These are phyloP conservation scores for Phytophthora brassicae DNA, from an alignment of 352 stramenopile species.

Conservation along the genomic window DNA sequence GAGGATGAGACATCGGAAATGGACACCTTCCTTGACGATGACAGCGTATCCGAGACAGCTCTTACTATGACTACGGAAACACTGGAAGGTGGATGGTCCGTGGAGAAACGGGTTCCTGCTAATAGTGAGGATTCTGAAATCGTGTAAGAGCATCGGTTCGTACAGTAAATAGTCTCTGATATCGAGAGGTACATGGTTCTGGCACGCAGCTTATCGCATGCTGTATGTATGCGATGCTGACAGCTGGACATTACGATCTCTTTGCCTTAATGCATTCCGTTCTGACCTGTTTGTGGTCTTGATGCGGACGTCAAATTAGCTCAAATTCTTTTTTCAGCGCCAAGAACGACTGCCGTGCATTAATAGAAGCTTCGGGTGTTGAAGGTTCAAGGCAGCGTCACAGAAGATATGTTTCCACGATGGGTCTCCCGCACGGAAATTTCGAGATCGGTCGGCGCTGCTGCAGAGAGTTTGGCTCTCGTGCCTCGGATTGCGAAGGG, in stretches of 20 bases:
- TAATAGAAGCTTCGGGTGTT: too few species aligned
- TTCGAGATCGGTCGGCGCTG: neutral
- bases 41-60: constrained; percentile 33
- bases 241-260: neutral
- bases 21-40: constrained; percentile 70
- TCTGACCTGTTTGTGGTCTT: neutral
- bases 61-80: constrained; percentile 66
- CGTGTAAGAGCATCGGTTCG: constrained; percentile 42
- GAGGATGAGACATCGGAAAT: constrained; percentile 77
- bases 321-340: too few species aligned
- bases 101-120: constrained; percentile 73
- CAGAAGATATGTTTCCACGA: neutral
- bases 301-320: too few species aligned
- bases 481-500: too few species aligned
- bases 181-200: constrained; percentile 1
- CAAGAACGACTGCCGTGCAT: too few species aligned
- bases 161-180: constrained; percentile 29
- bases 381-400: too few species aligned
- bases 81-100: constrained; percentile 80
- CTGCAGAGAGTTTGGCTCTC: neutral
- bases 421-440: constrained; percentile 3
- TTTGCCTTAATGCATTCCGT: neutral
- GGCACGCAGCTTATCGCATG: neutral
- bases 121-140: constrained; percentile 50
- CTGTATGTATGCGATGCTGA: neutral